Conservation (phyloP, 768 basidiomycete species). For the Agaricus blazei region DNA sequence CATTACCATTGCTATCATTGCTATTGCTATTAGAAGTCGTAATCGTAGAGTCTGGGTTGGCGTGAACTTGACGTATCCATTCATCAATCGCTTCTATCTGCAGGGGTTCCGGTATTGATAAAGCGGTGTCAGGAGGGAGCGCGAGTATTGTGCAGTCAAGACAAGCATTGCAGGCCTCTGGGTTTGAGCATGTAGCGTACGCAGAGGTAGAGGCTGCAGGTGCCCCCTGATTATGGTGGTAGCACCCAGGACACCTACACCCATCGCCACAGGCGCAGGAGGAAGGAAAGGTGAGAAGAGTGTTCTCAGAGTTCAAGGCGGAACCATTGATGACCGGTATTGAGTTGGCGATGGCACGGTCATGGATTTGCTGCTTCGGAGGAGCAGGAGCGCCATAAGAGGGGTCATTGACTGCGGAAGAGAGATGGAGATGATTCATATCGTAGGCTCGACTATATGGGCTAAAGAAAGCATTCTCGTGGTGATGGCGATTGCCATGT, state of each 20-base stretch:
- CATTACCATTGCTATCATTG: background rate
- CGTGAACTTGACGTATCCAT: slow-evolving; percentile 54
- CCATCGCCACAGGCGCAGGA: slow-evolving; percentile 58
- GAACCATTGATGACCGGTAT: slow-evolving; percentile 13
- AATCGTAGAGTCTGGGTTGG: slow-evolving; percentile 18
- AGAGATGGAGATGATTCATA: slow-evolving; percentile 26
- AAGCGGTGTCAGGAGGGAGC: slow-evolving; percentile 34
- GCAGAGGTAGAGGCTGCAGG: slow-evolving; percentile 27
- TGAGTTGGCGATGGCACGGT: slow-evolving; percentile 18
- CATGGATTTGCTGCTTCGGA: slow-evolving; percentile 18
- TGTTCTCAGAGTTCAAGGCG: background rate
- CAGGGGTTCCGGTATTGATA: slow-evolving; percentile 36
- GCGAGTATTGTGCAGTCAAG: slow-evolving; percentile 61
- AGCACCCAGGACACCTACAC: slow-evolving; percentile 63
- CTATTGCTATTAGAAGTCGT: background rate
- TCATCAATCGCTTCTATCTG: slow-evolving; percentile 51
- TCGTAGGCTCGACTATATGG: slow-evolving; percentile 71
- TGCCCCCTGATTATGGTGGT: slow-evolving; percentile 42
- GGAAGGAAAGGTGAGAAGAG: slow-evolving; percentile 31
- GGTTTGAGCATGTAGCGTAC: slow-evolving; percentile 32
- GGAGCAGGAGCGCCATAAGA: slow-evolving; percentile 14
- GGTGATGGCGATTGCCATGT: slow-evolving; percentile 40
- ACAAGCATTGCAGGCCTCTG: slow-evolving; percentile 39
- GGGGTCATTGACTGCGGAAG: slow-evolving; percentile 14
- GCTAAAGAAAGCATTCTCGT: slow-evolving; percentile 48